Conservation (phyloP, 305 asterid genomes). For the Solanum hybrid region DNA sequence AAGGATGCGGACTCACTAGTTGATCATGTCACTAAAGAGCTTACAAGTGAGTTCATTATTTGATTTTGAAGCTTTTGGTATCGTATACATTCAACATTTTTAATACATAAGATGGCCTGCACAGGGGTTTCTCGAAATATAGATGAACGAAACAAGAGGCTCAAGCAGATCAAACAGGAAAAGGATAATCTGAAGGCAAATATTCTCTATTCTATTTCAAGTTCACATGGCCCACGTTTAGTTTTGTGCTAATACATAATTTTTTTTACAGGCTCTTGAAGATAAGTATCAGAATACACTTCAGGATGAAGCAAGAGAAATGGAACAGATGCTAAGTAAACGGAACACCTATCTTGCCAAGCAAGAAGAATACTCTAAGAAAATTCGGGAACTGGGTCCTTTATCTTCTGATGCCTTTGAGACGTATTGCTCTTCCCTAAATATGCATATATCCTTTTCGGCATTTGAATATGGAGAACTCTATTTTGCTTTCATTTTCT, state of each 20-base stretch:
- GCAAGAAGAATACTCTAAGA: conserved; percentile 94
- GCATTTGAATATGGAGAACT: not conserved
- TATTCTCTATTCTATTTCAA: conserved; percentile 7
- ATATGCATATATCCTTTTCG: conserved; percentile 4
- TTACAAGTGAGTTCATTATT: conserved; percentile 44
- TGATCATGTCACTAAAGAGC: conserved; percentile 56
- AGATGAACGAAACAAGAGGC: conserved; percentile 42
- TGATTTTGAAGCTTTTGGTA: conserved; percentile 7
- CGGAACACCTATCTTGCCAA: conserved; percentile 66
- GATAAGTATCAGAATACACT: conserved; percentile 62
- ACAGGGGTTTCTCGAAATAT: conserved; percentile 62
- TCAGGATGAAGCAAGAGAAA: conserved; percentile 83
- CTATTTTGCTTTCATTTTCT: not conserved
- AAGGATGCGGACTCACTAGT: conserved; percentile 49
- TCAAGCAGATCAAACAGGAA: conserved; percentile 62
- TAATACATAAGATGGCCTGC: conserved; percentile 6
- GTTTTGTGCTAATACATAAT: conserved; percentile 13
- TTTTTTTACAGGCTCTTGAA: conserved; percentile 51
- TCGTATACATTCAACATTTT: conserved; percentile 6
- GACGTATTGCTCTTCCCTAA: conserved; percentile 43
- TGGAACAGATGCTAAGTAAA: conserved; percentile 75
- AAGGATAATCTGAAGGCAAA: conserved; percentile 70
- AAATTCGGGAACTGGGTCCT: conserved; percentile 95
- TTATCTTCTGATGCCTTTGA: conserved; percentile 97
- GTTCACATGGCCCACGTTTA: conserved; percentile 5